Evolutionary conservation across 1,284 basidiomycete genomes (phyloP).

Genomic region (Sparassis latifolia): DNA sequence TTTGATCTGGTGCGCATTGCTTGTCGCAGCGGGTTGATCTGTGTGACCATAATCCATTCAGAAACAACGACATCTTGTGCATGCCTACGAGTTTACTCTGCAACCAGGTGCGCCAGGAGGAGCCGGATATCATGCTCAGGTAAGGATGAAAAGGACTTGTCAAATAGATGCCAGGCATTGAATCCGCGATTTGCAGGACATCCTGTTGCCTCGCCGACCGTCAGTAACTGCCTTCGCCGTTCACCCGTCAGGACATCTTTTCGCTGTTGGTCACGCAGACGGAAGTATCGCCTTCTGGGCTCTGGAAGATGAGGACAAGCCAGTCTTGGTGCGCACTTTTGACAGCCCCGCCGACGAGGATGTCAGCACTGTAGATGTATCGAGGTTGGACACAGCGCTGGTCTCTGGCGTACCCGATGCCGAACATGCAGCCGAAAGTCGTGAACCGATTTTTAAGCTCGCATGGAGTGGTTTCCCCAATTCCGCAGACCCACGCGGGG

Average conservation of each 20-base stretch:
- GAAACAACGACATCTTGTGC: constrained; percentile 53
- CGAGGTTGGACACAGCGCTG: constrained; percentile 39
- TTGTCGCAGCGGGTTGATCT: no score
- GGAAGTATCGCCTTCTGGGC: constrained; percentile 88
- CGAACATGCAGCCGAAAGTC: constrained; percentile 13
- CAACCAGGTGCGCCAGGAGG: constrained; percentile 81
- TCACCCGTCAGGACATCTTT: constrained; percentile 66
- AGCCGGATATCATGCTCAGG: constrained; percentile 48
- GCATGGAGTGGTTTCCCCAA: constrained; percentile 77
- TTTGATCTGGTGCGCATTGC: constrained; percentile 56
- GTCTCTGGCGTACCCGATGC: constrained; percentile 14
- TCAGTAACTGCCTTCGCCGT: constrained; percentile 66
- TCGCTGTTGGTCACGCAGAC: constrained; percentile 76
- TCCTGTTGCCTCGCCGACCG: constrained; percentile 67
- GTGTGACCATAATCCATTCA: constrained; percentile 18
- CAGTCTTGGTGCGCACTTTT: constrained; percentile 74
- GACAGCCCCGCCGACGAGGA: constrained; percentile 37
- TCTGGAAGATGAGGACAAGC: constrained; percentile 74
- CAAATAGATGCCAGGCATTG: not conserved
- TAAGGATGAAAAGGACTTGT: constrained; percentile 18
- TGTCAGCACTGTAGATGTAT: constrained; percentile 44
- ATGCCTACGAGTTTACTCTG: constrained; percentile 61
- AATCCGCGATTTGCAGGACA: constrained; percentile 34
- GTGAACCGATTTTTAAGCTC: constrained; percentile 87
- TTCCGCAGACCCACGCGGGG: constrained; percentile 53